Conservation (phyloP, 805 yeast genomes). For the Suhomyces pyralidae region DNA sequence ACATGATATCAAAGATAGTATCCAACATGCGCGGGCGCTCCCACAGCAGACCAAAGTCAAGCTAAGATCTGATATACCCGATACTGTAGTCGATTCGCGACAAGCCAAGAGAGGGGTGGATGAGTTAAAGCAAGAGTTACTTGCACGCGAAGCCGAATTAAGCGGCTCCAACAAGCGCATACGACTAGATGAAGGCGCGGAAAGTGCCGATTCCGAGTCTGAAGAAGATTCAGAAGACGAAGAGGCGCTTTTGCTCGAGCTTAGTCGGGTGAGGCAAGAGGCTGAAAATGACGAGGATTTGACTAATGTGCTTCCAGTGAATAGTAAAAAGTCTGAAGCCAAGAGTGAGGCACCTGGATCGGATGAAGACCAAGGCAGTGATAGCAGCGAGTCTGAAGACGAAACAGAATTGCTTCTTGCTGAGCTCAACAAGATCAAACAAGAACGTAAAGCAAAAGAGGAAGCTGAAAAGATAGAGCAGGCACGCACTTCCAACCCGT, state of each 20-base stretch:
- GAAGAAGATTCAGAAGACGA: constrained; percentile 4
- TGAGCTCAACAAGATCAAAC: constrained; percentile 18
- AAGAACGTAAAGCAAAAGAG: constrained; percentile 9
- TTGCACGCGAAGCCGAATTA: constrained; percentile 11
- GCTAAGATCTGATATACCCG: constrained; percentile 23
- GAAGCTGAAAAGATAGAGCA: constrained; percentile 3
- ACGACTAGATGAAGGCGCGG: not conserved
- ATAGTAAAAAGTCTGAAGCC: not conserved
- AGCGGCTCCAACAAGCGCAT: not conserved
- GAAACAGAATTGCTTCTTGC: constrained; percentile 18
- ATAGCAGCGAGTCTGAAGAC: constrained; percentile 8
- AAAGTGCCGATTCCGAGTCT: not conserved
- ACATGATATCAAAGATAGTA: constrained; percentile 27
- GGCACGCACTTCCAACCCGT: constrained; percentile 10
- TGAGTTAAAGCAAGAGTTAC: constrained; percentile 21
- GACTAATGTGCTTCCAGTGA: not conserved
- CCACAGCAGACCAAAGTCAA: constrained; percentile 33
- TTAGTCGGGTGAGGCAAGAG: not conserved
- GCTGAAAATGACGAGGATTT: not conserved
- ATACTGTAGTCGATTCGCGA: constrained; percentile 12
- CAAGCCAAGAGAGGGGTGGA: constrained; percentile 19
- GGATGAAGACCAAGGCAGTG: constrained; percentile 2
- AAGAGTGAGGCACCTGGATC: not conserved
- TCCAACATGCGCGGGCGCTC: constrained; percentile 33
- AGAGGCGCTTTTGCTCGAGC: constrained; percentile 3